Base-by-base conservation (phyloP, 495 filamentous ascomycete species). In the Neurospora terricola region DNA sequence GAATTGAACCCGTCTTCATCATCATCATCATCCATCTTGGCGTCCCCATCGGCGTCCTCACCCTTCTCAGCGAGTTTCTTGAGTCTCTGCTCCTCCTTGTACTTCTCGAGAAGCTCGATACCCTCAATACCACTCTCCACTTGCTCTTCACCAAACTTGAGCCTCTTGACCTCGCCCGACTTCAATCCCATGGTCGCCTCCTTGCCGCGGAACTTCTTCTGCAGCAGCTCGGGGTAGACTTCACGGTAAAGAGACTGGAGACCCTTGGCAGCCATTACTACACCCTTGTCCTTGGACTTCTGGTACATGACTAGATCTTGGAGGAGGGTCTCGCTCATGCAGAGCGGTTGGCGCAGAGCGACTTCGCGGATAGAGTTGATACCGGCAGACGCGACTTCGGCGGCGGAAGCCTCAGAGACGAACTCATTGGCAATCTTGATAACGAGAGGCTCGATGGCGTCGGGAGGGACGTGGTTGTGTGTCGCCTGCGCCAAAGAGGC, bases 381-480 rank as follows among this genome's bases (percentile, higher is more conserved):
- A 77, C 96, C 96, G 54, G 96, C 95, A 8, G 95, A 90, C 38
- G 93, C 94, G 54, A 98, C 93, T 82, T 98, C 93, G 18, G 92
- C 86, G 7, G 95, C 94, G 0, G 93, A 92, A 16, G 94, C 96
- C 80, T 99, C 96, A 0, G 93, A 97, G 9, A 99, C 95, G 78
- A 99, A 99, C 82, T 98, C 94, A 72, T 98, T 97, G 43, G 96
- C 95, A 74, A 99, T 98, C 84, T 97, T 98, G 80, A 93, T 90
- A 18, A 99, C 82, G 30, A 99, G 83, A 2, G 96, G 94, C 82
- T 98, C 94, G 23, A 99, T 87, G 6, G 90, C 91, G 83, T 99
- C 96, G 1, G 96, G 96, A 3, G 96, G 96, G 14, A 98, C 94
- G 39, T 97, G 85, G 74, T 90, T 91, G 80, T 99, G 96, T 12